A percentile compares a stretch with the other conserved stretches of the same genome.
Conservation (phyloP, 768 basidiomycete species). For the Suillus plorans region DNA sequence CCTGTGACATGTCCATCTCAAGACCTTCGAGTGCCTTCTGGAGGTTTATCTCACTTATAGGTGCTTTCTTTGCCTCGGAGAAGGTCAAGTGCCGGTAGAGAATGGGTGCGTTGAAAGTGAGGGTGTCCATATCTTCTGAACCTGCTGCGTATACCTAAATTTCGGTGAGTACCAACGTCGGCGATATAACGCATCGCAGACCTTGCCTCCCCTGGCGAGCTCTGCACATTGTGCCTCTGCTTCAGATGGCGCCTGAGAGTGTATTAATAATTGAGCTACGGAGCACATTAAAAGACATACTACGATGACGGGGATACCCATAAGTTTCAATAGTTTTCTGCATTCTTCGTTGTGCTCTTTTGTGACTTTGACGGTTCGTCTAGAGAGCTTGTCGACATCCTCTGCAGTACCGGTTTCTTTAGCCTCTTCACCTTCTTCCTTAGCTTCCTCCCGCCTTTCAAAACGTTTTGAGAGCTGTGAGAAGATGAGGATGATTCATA, state of each 20-base stretch:
- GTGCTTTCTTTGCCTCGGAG: conserved; percentile 95
- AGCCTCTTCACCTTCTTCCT: conserved; percentile 93
- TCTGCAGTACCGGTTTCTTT: conserved; percentile 94
- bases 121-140: conserved; percentile 99
- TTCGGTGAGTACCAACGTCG: neutral
- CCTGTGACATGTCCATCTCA: conserved; percentile 90
- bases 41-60: conserved; percentile 90
- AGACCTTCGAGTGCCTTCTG: conserved; percentile 83
- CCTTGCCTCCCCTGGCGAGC: conserved; percentile 94
- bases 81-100: conserved; percentile 96
- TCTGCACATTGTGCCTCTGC: conserved; percentile 99
- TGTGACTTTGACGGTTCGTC: conserved; percentile 93
- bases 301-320: conserved; percentile 96
- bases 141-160: conserved; percentile 91
- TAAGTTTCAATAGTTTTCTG: conserved; percentile 77
- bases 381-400: conserved; percentile 86
- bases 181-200: conserved; percentile 22
- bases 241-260: conserved; percentile 87
- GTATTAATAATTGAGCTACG: neutral
- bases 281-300: conserved; percentile 44
- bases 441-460: conserved; percentile 86
- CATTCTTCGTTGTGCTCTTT: conserved; percentile 97
- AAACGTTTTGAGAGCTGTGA: conserved; percentile 93
- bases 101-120: conserved; percentile 91
- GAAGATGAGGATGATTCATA: neutral